These are phyloP conservation scores for Leersia perrieri DNA, from an alignment of 176 grass and related monocot species.

Conservation along the genomic window DNA sequence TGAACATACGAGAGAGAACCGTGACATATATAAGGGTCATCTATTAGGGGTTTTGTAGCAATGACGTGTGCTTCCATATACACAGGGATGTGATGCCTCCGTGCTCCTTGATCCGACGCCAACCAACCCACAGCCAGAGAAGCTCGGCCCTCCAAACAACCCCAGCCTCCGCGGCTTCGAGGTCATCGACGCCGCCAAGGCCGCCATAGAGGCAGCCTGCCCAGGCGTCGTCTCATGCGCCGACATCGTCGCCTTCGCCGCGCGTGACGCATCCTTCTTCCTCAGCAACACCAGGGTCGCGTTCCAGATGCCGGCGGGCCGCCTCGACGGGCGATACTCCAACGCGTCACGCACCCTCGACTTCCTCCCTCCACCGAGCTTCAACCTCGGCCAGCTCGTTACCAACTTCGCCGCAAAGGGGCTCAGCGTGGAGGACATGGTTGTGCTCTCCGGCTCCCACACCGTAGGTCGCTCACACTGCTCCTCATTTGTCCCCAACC, in stretches of 20 bases:
- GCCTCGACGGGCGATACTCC: conserved; percentile 39
- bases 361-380: not conserved
- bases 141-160: conserved; percentile 26
- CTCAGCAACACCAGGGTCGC: conserved; percentile 1
- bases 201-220: conserved; percentile 30
- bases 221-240: conserved; percentile 40
- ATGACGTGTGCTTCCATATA: too few relatives aligned
- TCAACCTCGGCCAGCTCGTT: not conserved
- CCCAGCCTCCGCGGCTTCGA: conserved; percentile 63
- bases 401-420: conserved; percentile 31
- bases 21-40: too few relatives aligned
- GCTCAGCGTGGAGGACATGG: conserved; percentile 32
- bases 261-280: conserved; percentile 30
- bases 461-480: conserved; percentile 42
- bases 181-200: conserved; percentile 53
- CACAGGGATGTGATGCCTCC: conserved; percentile 13
- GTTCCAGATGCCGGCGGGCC: conserved; percentile 37
- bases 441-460: conserved; percentile 50
- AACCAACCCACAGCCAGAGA: conserved; percentile 31
- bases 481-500: conserved; percentile 35
- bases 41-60: too few relatives aligned
- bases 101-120: conserved; percentile 31
- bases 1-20: too few relatives aligned
- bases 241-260: conserved; percentile 52
- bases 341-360: not conserved